phyloP scores from a whole-genome alignment of 2,329 filamentous ascomycete genomes.

The Aspergillus uvarum region DNA sequence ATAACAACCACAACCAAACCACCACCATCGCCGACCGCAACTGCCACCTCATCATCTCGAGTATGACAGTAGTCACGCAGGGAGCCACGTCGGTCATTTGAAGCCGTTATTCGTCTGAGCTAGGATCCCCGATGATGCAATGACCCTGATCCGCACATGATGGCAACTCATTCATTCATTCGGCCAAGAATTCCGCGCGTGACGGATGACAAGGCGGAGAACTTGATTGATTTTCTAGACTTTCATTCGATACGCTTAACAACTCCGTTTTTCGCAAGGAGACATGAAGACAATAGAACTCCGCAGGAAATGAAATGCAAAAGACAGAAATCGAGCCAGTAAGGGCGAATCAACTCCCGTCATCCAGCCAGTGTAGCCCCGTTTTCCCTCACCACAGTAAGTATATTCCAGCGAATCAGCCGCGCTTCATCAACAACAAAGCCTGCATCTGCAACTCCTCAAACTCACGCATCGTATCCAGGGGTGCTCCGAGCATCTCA shows the following conservation, averaged over 20 bases:
- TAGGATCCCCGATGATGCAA: background rate
- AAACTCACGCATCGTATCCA: conserved; percentile 40
- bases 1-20: background rate
- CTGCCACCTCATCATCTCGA: background rate
- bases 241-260: background rate
- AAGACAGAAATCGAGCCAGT: no score
- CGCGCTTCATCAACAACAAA: conserved; percentile 33
- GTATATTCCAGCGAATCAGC: background rate
- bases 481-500: conserved; percentile 49
- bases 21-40: background rate
- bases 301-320: no score
- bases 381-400: no score
- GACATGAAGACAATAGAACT: no score
- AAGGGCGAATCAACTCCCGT: no score
- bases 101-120: background rate
- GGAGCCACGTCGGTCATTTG: background rate
- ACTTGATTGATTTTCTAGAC: background rate
- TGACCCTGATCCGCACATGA: background rate
- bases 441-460: conserved; percentile 38
- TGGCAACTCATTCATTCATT: background rate
- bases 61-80: background rate
- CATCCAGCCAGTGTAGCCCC: no score
- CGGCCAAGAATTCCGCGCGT: background rate
- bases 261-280: no score
- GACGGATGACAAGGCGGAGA: background rate